A percentile compares a stretch with the other conserved stretches of the same genome.
These are phyloP conservation scores for Phytophthora macrochlamydospora DNA, from an alignment of 352 stramenopile species.

Conservation along the genomic window DNA sequence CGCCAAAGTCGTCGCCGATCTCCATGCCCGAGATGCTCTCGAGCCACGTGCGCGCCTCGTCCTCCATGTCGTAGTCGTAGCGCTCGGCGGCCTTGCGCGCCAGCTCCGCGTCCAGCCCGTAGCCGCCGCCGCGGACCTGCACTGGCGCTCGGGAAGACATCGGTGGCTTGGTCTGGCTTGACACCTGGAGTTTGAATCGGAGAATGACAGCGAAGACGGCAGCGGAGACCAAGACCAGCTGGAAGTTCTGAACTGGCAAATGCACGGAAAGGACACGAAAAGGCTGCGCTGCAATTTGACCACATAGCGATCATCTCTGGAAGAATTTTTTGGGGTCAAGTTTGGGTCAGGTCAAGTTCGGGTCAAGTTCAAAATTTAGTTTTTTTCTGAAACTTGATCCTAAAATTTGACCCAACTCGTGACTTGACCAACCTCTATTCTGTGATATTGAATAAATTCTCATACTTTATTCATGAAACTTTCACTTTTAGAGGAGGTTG, in stretches of 20 bases:
- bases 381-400: too few species aligned
- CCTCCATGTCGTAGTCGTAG: slow-evolving; percentile 90
- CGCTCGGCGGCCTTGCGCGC: slow-evolving; percentile 80
- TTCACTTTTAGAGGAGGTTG: too few species aligned
- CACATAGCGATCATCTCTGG: slow-evolving; percentile 4
- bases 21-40: slow-evolving; percentile 76
- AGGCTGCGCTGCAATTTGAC: slow-evolving; percentile 12
- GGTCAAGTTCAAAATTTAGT: too few species aligned
- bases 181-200: slow-evolving; percentile 17
- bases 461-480: too few species aligned
- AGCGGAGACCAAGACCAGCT: background rate
- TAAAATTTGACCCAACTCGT: too few species aligned
- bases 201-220: slow-evolving; percentile 24
- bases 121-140: slow-evolving; percentile 76
- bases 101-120: slow-evolving; percentile 91
- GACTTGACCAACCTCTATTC: too few species aligned
- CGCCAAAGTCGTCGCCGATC: slow-evolving; percentile 83
- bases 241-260: background rate
- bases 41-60: slow-evolving; percentile 87
- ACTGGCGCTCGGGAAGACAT: slow-evolving; percentile 53
- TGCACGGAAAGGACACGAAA: background rate
- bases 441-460: too few species aligned
- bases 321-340: too few species aligned
- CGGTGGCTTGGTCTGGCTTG: background rate
- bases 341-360: too few species aligned